Base-by-base conservation (phyloP, 257 asterid species). In the Jacaranda mimosifolia region DNA sequence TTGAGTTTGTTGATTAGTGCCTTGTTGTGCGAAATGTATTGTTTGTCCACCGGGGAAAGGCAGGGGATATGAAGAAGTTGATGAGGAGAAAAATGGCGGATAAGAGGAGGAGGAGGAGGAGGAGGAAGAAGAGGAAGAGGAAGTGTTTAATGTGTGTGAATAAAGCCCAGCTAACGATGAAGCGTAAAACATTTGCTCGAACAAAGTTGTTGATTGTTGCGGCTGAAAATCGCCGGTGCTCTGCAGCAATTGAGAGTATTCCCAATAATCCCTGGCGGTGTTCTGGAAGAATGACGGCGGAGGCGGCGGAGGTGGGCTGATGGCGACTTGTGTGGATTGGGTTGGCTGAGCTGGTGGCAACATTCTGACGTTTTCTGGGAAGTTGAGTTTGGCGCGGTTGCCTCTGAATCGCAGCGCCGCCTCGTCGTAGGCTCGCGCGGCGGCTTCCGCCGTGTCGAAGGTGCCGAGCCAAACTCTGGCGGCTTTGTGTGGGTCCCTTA, bases 401-500 rank as follows among this genome's bases (percentile, higher is more conserved):
- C 98, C 98, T 40, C 98, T 77, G 85, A 92, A 92, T 4, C 92
- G 87, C 1, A 94, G 83, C 52, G 98, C 98, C 0, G 97, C 98
- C 62, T 94, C 97, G 65, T 94, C 98, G 73, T 94, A 92, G 14
- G 98, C 98, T 73, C 83, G 67, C 76, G 98, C 98, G 14, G 98
- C 98, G 10, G 92, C 93, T 68, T 94, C 98, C 0, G 98, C 98
- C 0, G 98, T 92, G 21, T 94, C 96, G 57, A 94, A 94, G 53
- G 99, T 94, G 39, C 99, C 99, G 39, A 94, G 84, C 98, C 99
- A 94, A 14, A 92, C 98, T 53, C 99, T 79, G 3, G 96, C 91
- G 18, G 97, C 97, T 79, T 88, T 94, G 35, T 91, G 94, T 2
- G 99, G 99, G 66, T 92, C 98, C 72, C 99, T 73, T 76, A 94